Evolutionary conservation across 352 stramenopile genomes (phyloP).

Genomic region (Phytopythium cucurbitacearum): DNA sequence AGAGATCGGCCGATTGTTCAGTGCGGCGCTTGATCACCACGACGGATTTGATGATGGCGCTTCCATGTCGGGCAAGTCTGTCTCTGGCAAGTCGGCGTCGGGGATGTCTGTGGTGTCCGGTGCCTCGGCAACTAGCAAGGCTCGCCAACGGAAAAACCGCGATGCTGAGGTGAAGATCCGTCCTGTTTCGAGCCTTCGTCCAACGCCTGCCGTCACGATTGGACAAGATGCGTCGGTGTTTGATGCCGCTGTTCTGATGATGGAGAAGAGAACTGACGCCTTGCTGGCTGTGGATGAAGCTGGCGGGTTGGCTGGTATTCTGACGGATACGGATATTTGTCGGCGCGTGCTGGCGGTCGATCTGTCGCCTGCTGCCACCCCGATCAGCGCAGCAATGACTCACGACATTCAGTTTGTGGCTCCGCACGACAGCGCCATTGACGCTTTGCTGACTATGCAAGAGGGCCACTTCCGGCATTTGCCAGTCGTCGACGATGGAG

Average conservation of each 20-base stretch:
- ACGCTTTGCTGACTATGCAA: conserved; percentile 97
- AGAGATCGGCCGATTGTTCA: conserved; percentile 79
- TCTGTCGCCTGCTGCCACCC: conserved; percentile 63
- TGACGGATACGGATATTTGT: conserved; percentile 97
- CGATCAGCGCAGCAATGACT: conserved; percentile 92
- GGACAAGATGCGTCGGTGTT: conserved; percentile 79
- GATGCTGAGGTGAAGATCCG: conserved; percentile 77
- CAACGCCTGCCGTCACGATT: conserved; percentile 72
- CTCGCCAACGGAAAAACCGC: conserved; percentile 64
- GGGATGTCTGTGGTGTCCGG: conserved; percentile 23
- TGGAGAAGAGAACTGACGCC: conserved; percentile 90
- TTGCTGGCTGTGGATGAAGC: conserved; percentile 88
- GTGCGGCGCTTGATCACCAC: conserved; percentile 68
- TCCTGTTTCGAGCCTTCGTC: conserved; percentile 78
- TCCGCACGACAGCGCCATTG: conserved; percentile 92
- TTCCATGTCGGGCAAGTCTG: conserved; percentile 31
- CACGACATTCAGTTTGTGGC: conserved; percentile 94
- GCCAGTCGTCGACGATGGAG: conserved; percentile 88
- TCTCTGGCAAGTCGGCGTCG: conserved; percentile 43
- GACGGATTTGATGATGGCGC: conserved; percentile 56
- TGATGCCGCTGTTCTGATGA: conserved; percentile 87
- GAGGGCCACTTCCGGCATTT: conserved; percentile 97
- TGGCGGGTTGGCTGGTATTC: conserved; percentile 90
- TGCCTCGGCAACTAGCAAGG: conserved; percentile 37
- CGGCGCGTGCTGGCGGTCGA: conserved; percentile 88